Conservation (phyloP, 2,329 filamentous ascomycete species). For the Pseudocercospora pini-densiflorae region DNA sequence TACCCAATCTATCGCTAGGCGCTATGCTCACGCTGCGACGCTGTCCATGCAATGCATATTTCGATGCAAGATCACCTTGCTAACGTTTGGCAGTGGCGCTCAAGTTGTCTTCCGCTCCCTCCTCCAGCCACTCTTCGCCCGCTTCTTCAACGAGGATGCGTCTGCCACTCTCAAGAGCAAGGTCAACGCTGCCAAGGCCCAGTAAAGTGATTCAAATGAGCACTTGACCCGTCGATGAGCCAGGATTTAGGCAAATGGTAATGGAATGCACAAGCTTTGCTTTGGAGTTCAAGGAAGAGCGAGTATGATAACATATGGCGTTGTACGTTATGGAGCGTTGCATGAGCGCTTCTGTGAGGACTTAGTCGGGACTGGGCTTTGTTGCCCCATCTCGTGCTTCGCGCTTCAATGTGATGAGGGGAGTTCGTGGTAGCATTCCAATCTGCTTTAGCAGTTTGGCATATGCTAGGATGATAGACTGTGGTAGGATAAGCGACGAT, state of each 20-base stretch:
- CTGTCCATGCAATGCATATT: not conserved
- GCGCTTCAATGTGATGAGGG: not conserved
- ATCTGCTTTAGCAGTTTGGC: not conserved
- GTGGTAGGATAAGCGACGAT: not conserved
- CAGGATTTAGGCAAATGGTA: constrained; percentile 5
- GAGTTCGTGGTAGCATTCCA: not conserved
- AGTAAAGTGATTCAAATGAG: constrained; percentile 27
- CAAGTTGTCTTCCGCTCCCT: constrained; percentile 97
- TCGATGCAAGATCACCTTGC: constrained; percentile 15
- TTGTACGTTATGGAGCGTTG: not conserved
- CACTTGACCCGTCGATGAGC: constrained; percentile 2
- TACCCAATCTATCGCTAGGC: not conserved
- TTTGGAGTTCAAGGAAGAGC: not conserved
- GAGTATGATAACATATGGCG: not conserved
- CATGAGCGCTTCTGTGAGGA: not conserved
- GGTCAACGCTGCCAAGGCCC: constrained; percentile 47
- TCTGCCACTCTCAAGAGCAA: constrained; percentile 86
- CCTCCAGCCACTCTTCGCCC: constrained; percentile 86
- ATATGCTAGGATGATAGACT: not conserved
- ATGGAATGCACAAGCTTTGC: not conserved
- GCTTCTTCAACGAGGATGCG: constrained; percentile 78
- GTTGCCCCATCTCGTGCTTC: not conserved
- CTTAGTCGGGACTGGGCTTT: not conserved
- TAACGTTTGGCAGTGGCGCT: constrained; percentile 69
- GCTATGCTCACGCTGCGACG: not conserved